A percentile compares a stretch with the other conserved stretches of the same genome.
These are phyloP conservation scores for Sanghuangporus weigelae DNA, from an alignment of 1,284 basidiomycete species.

Conservation along the genomic window DNA sequence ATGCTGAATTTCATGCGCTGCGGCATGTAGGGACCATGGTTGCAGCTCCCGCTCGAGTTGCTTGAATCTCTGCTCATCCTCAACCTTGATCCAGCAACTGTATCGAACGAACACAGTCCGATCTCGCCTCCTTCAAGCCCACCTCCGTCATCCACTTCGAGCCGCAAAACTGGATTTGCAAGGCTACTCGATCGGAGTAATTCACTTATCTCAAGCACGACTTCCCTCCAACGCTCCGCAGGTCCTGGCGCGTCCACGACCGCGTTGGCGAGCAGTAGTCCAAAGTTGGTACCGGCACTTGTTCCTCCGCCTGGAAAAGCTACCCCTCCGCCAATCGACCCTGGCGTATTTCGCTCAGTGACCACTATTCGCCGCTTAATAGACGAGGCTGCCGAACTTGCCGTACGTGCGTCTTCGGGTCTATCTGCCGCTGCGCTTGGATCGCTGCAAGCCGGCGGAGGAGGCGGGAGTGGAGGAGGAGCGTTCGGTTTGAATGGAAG, in stretches of 20 bases:
- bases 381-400: conserved; percentile 78
- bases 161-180: conserved; percentile 27
- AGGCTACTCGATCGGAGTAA: conserved; percentile 36
- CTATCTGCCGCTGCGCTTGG: conserved; percentile 66
- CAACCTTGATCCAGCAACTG: conserved; percentile 66
- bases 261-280: conserved; percentile 34
- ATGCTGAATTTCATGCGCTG: not conserved
- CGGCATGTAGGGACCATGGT: conserved; percentile 67
- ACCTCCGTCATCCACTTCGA: conserved; percentile 4
- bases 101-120: conserved; percentile 37
- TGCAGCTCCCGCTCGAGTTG: conserved; percentile 77
- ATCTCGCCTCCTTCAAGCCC: conserved; percentile 18
- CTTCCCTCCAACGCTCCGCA: conserved; percentile 38
- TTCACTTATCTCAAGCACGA: conserved; percentile 42
- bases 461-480: conserved; percentile 20
- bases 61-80: conserved; percentile 72
- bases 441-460: conserved; percentile 43
- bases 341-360: conserved; percentile 74
- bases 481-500: conserved; percentile 28
- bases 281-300: conserved; percentile 11
- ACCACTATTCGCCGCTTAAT: conserved; percentile 68
- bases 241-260: too few species aligned
- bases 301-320: conserved; percentile 16
- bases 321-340: conserved; percentile 73
- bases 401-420: conserved; percentile 75